Percentiles rank a stretch among this genome's conserved stretches.
These are phyloP conservation scores for Cystobasidium pallidum DNA, from an alignment of 1,284 basidiomycete genomes.

Conservation along the genomic window DNA sequence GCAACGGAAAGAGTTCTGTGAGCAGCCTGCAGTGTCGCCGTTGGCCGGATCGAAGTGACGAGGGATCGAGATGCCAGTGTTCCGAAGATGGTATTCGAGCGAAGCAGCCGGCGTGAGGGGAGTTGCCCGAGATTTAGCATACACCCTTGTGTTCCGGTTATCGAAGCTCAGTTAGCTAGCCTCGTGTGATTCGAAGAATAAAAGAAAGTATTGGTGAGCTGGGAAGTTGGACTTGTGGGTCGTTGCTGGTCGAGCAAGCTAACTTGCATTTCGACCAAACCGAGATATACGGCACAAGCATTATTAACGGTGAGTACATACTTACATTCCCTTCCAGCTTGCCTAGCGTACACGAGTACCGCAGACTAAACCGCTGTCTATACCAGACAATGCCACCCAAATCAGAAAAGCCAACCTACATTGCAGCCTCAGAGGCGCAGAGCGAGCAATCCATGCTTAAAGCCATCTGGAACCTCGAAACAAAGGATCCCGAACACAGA, in stretches of 20 bases:
- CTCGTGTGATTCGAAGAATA: no score
- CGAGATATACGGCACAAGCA: no score
- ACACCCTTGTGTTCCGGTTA: no score
- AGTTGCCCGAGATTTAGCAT: background rate
- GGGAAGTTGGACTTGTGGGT: no score
- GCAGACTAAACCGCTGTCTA: no score
- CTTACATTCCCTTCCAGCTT: no score
- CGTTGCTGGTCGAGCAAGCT: no score
- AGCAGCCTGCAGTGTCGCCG: background rate
- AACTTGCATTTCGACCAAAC: no score
- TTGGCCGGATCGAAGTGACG: constrained; percentile 9
- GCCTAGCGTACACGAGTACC: no score
- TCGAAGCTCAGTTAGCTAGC: no score
- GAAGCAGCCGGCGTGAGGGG: background rate
- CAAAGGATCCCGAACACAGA: constrained; percentile 38
- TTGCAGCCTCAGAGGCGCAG: constrained; percentile 29
- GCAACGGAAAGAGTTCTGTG: background rate
- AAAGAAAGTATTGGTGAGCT: no score
- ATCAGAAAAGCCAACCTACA: constrained; percentile 43
- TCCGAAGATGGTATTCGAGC: background rate
- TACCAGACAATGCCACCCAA: constrained; percentile 31
- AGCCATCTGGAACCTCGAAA: constrained; percentile 39
- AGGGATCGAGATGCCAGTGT: constrained; percentile 13
- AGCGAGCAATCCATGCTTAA: constrained; percentile 40
- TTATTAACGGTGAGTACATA: no score